Percentiles rank a stretch among this genome's conserved stretches.
Evolutionary conservation across 2,329 filamentous ascomycete species (phyloP).

Genomic region (Penicillium verrucosum): DNA sequence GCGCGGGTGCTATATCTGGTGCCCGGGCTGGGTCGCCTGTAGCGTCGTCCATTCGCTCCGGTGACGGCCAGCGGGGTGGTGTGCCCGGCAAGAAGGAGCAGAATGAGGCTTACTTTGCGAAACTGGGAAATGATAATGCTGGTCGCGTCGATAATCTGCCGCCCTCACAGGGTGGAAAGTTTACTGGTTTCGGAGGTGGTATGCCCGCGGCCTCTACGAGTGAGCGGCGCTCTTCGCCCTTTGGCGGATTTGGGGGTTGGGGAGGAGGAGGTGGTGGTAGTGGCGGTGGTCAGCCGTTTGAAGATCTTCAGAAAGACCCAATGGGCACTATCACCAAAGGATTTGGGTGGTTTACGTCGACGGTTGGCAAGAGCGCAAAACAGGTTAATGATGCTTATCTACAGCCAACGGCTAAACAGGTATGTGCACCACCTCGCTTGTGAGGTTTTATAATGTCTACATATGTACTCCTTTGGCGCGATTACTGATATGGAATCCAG

Average conservation of each 20-base stretch:
- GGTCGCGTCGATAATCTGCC: conserved; percentile 68
- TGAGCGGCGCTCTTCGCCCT: conserved; percentile 19
- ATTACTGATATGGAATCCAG: conserved; percentile 43
- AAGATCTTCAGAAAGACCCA: conserved; percentile 88
- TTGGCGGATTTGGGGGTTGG: conserved; percentile 21
- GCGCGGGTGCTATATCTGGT: neutral
- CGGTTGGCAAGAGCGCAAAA: conserved; percentile 86
- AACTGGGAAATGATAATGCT: conserved; percentile 79
- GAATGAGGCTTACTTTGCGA: conserved; percentile 88
- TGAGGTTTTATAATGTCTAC: neutral
- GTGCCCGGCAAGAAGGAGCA: conserved; percentile 56
- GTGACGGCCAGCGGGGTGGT: conserved; percentile 22
- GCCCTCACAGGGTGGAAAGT: conserved; percentile 90
- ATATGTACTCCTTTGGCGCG: neutral
- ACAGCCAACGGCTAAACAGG: conserved; percentile 86
- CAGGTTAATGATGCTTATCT: conserved; percentile 88
- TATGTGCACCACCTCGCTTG: conserved; percentile 40
- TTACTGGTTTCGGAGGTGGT: conserved; percentile 81
- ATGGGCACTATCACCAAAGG: conserved; percentile 84
- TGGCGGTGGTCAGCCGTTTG: conserved; percentile 60
- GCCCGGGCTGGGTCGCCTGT: conserved; percentile 24
- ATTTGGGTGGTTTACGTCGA: conserved; percentile 89
- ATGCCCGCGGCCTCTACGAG: conserved; percentile 52
- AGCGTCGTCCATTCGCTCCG: conserved; percentile 21
- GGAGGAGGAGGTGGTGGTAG: conserved; percentile 26